Evolutionary conservation across 495 filamentous ascomycete species (phyloP).

Genomic region (Aspergillus baeticus): DNA sequence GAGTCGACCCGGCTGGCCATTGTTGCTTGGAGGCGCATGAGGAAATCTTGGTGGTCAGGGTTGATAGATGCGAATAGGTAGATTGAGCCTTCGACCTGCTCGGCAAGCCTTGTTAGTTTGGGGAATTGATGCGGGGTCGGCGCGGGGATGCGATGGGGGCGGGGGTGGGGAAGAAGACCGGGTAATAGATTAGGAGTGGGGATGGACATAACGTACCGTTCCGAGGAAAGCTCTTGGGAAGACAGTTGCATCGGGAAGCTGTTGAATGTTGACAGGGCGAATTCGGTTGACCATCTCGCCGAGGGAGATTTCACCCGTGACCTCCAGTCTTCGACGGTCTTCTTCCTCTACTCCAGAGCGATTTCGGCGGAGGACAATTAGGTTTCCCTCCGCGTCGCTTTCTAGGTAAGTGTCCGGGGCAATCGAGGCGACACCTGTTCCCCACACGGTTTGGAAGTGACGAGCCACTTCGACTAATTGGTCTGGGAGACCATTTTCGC

Average conservation of each 20-base stretch:
- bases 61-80: conserved; percentile 83
- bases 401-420: conserved; percentile 72
- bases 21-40: conserved; percentile 77
- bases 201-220: conserved; percentile 61
- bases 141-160: background rate
- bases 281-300: conserved; percentile 95
- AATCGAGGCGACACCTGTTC: conserved; percentile 72
- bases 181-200: background rate
- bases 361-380: conserved; percentile 75
- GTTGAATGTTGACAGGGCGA: conserved; percentile 53
- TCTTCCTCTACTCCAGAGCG: conserved; percentile 67
- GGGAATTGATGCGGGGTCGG: background rate
- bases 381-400: conserved; percentile 82
- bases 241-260: conserved; percentile 62
- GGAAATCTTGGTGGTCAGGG: conserved; percentile 65
- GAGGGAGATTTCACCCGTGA: conserved; percentile 77
- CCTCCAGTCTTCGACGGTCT: conserved; percentile 66
- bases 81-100: conserved; percentile 82
- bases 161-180: background rate
- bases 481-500: conserved; percentile 41
- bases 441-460: conserved; percentile 79
- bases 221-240: conserved; percentile 83
- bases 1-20: conserved; percentile 65
- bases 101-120: background rate
- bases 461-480: conserved; percentile 70